A percentile compares a stretch with the other conserved stretches of the same genome.
phyloP scores from a whole-genome alignment of 352 stramenopile genomes.

The Aphanomyces stellatus region DNA sequence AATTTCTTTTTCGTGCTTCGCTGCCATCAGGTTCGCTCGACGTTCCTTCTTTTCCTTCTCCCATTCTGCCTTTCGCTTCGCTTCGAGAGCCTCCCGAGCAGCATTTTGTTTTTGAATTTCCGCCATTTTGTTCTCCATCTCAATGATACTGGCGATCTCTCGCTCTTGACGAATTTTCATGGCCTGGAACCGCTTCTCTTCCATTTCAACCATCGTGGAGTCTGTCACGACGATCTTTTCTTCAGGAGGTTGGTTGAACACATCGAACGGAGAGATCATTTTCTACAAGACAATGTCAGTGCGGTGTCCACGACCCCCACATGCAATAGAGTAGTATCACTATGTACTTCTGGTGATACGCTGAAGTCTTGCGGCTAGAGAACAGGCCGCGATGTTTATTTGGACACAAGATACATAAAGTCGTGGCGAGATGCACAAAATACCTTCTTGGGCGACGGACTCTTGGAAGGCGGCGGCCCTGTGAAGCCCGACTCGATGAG shows the following conservation, averaged over 20 bases:
- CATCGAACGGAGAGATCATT: conserved; percentile 9
- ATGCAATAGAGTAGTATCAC: no score
- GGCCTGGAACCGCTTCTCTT: conserved; percentile 46
- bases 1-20: conserved; percentile 53
- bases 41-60: conserved; percentile 41
- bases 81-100: conserved; percentile 39
- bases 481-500: conserved; percentile 28
- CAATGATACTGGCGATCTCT: conserved; percentile 64
- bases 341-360: background rate
- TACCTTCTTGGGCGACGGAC: conserved; percentile 17
- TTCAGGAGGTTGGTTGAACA: background rate
- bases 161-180: conserved; percentile 67
- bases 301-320: no score
- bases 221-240: conserved; percentile 23
- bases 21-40: conserved; percentile 37
- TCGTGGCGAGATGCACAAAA: no score
- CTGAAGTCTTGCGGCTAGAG: background rate
- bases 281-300: conserved; percentile 17
- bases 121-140: conserved; percentile 65
- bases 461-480: conserved; percentile 3
- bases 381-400: background rate
- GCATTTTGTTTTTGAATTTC: conserved; percentile 57
- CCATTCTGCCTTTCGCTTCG: conserved; percentile 45
- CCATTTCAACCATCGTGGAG: conserved; percentile 52
- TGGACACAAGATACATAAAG: background rate